phyloP scores from a whole-genome alignment of 2,329 filamentous ascomycete species.

The Aspergillus glaucus region DNA sequence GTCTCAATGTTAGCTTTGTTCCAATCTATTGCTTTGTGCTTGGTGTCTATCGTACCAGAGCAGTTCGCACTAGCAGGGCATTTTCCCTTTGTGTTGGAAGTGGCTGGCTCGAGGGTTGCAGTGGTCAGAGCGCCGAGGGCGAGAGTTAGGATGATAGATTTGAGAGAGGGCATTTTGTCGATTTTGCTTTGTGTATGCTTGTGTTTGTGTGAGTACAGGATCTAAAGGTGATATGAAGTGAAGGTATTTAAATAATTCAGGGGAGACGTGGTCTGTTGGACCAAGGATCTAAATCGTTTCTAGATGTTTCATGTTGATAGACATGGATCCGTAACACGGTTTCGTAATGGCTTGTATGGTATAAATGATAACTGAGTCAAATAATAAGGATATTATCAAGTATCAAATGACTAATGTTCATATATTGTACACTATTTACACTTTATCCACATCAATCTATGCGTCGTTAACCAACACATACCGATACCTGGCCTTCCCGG shows the following conservation, averaged over 20 bases:
- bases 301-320: no score
- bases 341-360: no score
- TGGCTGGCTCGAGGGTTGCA: constrained; percentile 28
- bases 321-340: no score
- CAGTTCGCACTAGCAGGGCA: constrained; percentile 24
- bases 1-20: background rate
- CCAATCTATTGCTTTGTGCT: background rate
- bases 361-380: no score
- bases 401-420: background rate
- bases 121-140: constrained; percentile 12
- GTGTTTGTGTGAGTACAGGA: no score
- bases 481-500: constrained; percentile 41
- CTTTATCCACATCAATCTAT: constrained; percentile 4
- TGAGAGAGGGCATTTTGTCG: constrained; percentile 7
- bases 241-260: no score
- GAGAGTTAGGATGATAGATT: constrained; percentile 7
- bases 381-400: no score
- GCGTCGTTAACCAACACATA: constrained; percentile 40
- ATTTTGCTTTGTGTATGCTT: background rate
- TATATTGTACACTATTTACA: background rate
- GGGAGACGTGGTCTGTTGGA: no score
- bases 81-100: constrained; percentile 32
- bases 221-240: no score
- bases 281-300: no score
- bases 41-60: constrained; percentile 13